Evolutionary conservation across 2,329 filamentous ascomycete species (phyloP).

Genomic region (Aspergillus clavatus): DNA sequence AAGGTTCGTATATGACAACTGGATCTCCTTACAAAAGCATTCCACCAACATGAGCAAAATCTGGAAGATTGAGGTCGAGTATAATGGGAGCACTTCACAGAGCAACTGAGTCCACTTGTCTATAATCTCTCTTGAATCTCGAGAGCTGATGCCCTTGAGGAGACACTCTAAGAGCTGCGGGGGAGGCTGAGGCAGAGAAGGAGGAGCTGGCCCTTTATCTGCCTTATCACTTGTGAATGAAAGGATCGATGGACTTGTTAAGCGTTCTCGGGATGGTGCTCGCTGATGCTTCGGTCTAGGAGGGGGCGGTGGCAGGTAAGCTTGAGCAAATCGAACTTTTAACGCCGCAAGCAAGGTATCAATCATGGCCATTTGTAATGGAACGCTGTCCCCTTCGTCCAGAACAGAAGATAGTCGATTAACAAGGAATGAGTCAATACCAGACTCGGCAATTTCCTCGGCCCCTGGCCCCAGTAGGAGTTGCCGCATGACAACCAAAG

Average conservation of each 20-base stretch:
- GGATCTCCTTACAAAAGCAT: constrained; percentile 77
- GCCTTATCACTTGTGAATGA: constrained; percentile 44
- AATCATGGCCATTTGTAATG: constrained; percentile 71
- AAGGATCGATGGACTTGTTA: constrained; percentile 39
- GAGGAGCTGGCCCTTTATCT: constrained; percentile 33
- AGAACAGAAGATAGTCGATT: constrained; percentile 61
- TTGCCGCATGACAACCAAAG: constrained; percentile 60
- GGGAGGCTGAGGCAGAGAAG: constrained; percentile 42
- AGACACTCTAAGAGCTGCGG: constrained; percentile 75
- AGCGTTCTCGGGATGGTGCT: constrained; percentile 36
- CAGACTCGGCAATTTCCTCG: constrained; percentile 39
- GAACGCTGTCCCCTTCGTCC: constrained; percentile 55
- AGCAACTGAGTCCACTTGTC: constrained; percentile 91
- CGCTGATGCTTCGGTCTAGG: constrained; percentile 32
- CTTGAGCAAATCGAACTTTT: constrained; percentile 51
- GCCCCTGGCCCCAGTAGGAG: constrained; percentile 37
- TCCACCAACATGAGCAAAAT: constrained; percentile 86
- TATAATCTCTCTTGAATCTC: constrained; percentile 68
- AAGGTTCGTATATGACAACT: constrained; percentile 65
- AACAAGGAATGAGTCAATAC: constrained; percentile 67
- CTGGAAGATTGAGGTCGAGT: constrained; percentile 80
- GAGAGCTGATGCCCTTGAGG: constrained; percentile 71
- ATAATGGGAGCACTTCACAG: constrained; percentile 75
- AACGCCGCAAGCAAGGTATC: constrained; percentile 72
- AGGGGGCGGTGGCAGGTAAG: constrained; percentile 30